These are phyloP conservation scores for Scleroderma citrinum DNA, from an alignment of 768 basidiomycete genomes.

Conservation along the genomic window DNA sequence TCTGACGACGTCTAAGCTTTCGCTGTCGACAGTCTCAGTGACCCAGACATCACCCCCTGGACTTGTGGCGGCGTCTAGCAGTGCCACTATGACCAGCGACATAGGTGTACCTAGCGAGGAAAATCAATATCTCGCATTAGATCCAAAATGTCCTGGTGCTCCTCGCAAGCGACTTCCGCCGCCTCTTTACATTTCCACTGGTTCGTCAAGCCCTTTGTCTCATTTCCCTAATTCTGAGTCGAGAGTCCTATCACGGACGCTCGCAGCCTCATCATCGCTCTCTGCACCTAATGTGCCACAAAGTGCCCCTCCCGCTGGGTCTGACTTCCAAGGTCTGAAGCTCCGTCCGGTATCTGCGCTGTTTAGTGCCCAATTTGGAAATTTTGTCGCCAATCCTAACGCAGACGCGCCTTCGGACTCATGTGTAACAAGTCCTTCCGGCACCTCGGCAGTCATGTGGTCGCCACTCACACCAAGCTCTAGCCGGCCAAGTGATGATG, in stretches of 20 bases:
- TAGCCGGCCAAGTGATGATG: slow-evolving; percentile 30
- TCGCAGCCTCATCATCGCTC: slow-evolving; percentile 3
- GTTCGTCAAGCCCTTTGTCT: slow-evolving; percentile 10
- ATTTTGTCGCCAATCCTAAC: slow-evolving; percentile 28
- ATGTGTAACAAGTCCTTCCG: slow-evolving; percentile 46
- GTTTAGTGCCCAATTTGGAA: slow-evolving; percentile 66
- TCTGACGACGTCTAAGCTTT: slow-evolving; percentile 26
- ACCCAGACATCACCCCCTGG: slow-evolving; percentile 36
- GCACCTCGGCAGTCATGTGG: slow-evolving; percentile 34
- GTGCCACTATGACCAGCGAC: slow-evolving; percentile 12
- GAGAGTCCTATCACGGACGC: slow-evolving; percentile 11
- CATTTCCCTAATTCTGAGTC: slow-evolving; percentile 11
- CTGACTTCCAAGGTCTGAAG: slow-evolving; percentile 60
- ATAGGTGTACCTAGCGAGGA: slow-evolving; percentile 5
- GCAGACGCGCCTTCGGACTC: slow-evolving; percentile 34
- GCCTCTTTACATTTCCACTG: slow-evolving; percentile 25
- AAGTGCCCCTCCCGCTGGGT: slow-evolving; percentile 61
- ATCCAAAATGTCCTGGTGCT: slow-evolving; percentile 19
- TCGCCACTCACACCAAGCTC: slow-evolving; percentile 45
- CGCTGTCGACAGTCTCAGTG: slow-evolving; percentile 33
- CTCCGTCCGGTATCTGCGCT: slow-evolving; percentile 71
- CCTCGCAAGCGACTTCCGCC: slow-evolving; percentile 26
- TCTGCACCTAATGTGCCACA: slow-evolving; percentile 31
- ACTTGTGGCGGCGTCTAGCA: slow-evolving; percentile 16
- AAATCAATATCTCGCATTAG: slow-evolving; percentile 1